These are phyloP conservation scores for Brassica incana DNA, from an alignment of 345 rosid genomes.

Conservation along the genomic window DNA sequence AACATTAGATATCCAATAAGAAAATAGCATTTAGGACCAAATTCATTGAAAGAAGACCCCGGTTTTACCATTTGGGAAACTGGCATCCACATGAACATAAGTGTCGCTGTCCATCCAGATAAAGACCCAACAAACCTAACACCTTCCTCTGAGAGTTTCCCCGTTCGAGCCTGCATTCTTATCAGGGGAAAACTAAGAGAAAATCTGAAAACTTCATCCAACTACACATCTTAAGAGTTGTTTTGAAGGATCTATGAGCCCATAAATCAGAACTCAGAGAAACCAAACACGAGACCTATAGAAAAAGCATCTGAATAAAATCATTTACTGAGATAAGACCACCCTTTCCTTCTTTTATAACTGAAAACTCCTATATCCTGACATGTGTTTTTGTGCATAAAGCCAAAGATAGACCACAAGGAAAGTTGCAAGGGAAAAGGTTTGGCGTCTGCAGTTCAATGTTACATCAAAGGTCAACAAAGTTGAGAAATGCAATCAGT, in stretches of 20 bases:
- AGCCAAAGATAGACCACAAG: background rate
- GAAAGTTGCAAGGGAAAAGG: background rate
- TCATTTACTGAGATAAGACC: background rate
- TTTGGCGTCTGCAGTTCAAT: background rate
- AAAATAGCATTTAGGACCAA: background rate
- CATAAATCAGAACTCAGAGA: background rate
- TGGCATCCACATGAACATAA: conserved; percentile 99
- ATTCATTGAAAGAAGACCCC: background rate
- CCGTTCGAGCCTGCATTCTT: conserved; percentile 73
- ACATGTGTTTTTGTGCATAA: background rate
- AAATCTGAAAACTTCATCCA: background rate
- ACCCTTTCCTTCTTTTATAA: background rate
- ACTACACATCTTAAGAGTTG: background rate
- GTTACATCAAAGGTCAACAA: background rate
- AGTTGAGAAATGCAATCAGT: background rate
- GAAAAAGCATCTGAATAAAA: background rate
- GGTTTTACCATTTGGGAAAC: conserved; percentile 74
- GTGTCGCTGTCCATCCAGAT: conserved; percentile 98
- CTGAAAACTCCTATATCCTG: conserved; percentile 1
- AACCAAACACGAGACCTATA: background rate
- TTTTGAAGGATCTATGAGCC: background rate
- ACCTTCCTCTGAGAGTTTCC: conserved; percentile 68
- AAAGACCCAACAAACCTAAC: conserved; percentile 60
- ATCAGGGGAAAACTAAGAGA: conserved; percentile 28
- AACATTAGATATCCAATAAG: conserved; percentile 12